These are phyloP conservation scores for Mortierella sp. DNA, from an alignment of 371 early-diverging fungal species.

Conservation along the genomic window DNA sequence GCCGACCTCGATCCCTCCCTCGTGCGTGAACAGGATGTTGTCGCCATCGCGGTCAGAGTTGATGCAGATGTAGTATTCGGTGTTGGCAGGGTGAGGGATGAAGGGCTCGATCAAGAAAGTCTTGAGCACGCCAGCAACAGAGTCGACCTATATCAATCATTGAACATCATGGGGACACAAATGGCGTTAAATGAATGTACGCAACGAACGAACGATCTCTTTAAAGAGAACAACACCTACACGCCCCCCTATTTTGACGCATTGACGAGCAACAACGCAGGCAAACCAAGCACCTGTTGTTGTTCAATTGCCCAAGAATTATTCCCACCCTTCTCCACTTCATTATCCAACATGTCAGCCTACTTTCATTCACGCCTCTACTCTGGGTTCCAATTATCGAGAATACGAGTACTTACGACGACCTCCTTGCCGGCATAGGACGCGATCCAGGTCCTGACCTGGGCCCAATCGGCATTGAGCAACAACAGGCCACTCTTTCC, in stretches of 20 bases:
- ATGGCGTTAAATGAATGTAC: neutral
- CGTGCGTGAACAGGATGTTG: conserved; percentile 95
- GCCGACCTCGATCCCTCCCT: conserved; percentile 98
- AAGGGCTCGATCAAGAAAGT: conserved; percentile 98
- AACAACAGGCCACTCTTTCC: conserved; percentile 96
- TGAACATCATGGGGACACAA: conserved; percentile 61
- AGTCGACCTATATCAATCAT: conserved; percentile 89
- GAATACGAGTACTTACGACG: conserved; percentile 66
- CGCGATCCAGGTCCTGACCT: conserved; percentile 91
- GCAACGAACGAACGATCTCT: neutral
- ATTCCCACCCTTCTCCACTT: neutral
- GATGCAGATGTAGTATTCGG: conserved; percentile 97
- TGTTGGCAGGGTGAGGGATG: conserved; percentile 90
- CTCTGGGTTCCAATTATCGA: neutral
- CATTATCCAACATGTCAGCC: neutral
- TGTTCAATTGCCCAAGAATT: conserved; percentile 9
- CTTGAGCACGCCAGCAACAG: conserved; percentile 88
- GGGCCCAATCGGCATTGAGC: conserved; percentile 90
- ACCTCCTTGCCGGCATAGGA: conserved; percentile 89
- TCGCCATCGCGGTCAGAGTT: conserved; percentile 97
- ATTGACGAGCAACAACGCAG: neutral
- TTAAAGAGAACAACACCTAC: neutral
- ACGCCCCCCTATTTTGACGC: neutral
- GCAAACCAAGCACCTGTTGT: neutral
- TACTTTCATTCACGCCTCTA: neutral